Evolutionary conservation across 2,329 filamentous ascomycete species (phyloP), one percentile per base, ranked within the genome.

Genomic region (Xylariomycetidae sp.): DNA sequence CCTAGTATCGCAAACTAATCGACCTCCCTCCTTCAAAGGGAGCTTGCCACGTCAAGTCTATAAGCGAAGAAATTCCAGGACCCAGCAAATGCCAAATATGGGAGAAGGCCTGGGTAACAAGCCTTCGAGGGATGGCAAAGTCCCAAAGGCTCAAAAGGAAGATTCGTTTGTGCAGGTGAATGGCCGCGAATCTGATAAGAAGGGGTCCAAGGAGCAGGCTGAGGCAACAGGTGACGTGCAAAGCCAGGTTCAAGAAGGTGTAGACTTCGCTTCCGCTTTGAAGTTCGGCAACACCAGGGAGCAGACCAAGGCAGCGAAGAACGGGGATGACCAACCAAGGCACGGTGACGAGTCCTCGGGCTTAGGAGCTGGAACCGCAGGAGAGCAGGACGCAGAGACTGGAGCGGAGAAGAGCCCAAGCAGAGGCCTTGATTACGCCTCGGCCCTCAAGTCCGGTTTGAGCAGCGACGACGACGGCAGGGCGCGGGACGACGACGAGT

Each of bases 291-390:
- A 38, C 12, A 34, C 32, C 5, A 26, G 32, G 23, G 39, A 42
- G 7, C 25, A 32, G n/a, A 31, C 37, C n/a, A 26, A 29, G 5
- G 34, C 34, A 31, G 26, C 26, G 6, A 48, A 46, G 6, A 46
- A 53, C 12, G 52, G 50, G 26, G 52, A 57, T 28, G 52, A 53
- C n/a, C n/a, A n/a, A n/a, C n/a, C n/a, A n/a, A n/a, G n/a, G n/a
- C n/a, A n/a, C n/a, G n/a, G n/a, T n/a, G n/a, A n/a, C n/a, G n/a
- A n/a, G n/a, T n/a, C n/a, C n/a, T n/a, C n/a, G n/a, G n/a, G n/a
- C n/a, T n/a, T n/a, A n/a, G n/a, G n/a, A n/a, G n/a, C n/a, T n/a
- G n/a, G n/a, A n/a, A n/a, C n/a, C n/a, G n/a, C n/a, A n/a, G n/a
- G n/a, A n/a, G n/a, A n/a, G n/a, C n/a, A n/a, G n/a, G n/a, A n/a